Conservation (phyloP, 176 grass and related monocot species). For the Paspalum vaginatum region DNA sequence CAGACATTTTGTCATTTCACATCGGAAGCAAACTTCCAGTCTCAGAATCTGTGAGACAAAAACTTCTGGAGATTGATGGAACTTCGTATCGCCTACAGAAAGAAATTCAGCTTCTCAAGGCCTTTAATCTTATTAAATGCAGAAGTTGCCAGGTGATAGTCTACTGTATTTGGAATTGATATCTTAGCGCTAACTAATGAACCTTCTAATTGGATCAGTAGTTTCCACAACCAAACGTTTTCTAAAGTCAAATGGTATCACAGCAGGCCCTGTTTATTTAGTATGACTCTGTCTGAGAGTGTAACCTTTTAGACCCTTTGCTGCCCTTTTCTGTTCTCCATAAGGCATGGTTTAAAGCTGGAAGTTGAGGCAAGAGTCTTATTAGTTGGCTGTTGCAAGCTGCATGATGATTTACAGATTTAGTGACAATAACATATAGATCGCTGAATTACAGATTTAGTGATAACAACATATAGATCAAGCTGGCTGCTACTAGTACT, state of each 20-base stretch:
- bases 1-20: conserved; percentile 87
- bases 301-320: background rate
- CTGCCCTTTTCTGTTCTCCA: background rate
- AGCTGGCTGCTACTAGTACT: background rate
- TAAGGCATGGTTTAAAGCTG: conserved; percentile 6
- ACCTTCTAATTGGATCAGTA: background rate
- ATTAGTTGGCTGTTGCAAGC: background rate
- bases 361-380: background rate
- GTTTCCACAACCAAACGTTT: background rate
- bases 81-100: conserved; percentile 77
- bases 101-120: conserved; percentile 91
- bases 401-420: conserved; percentile 14
- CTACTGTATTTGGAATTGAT: conserved; percentile 28
- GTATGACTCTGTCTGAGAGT: background rate
- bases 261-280: conserved; percentile 8
- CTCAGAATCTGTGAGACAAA: conserved; percentile 84
- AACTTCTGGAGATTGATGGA: conserved; percentile 89
- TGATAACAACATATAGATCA: conserved; percentile 10
- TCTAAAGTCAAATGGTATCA: conserved; percentile 20
- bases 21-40: conserved; percentile 91
- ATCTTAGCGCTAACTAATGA: background rate
- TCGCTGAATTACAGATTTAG: background rate
- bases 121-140: conserved; percentile 80
- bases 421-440: conserved; percentile 17
- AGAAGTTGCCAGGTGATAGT: conserved; percentile 74